Percentiles rank a stretch among this genome's conserved stretches.
Evolutionary conservation across 768 basidiomycete species (phyloP).

Genomic region (Mycena galopus): DNA sequence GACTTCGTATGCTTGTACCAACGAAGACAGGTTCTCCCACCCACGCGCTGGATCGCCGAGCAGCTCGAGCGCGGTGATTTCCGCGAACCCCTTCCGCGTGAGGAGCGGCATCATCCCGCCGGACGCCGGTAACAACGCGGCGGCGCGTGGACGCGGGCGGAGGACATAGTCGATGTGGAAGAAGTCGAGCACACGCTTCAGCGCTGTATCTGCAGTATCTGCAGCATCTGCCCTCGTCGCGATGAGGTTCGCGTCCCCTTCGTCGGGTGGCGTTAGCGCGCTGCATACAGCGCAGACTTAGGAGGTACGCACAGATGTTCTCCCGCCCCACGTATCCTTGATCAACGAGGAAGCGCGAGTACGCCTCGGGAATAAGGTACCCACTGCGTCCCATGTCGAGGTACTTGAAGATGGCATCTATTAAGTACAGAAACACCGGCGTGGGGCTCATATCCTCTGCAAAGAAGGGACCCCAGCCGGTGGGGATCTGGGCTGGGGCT

Average conservation of each 20-base stretch:
- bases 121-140: slow-evolving; percentile 30
- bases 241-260: slow-evolving; percentile 21
- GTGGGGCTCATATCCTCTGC: too few species aligned
- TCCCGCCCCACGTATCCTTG: slow-evolving; percentile 22
- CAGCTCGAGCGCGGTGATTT: slow-evolving; percentile 24
- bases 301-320: slow-evolving; percentile 23
- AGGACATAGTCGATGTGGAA: slow-evolving; percentile 38
- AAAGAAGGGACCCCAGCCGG: too few species aligned
- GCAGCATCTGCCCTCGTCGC: slow-evolving; percentile 14
- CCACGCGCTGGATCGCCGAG: slow-evolving; percentile 16
- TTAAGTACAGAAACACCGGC: too few species aligned
- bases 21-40: slow-evolving; percentile 20
- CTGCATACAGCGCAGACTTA: too few species aligned
- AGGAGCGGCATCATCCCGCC: slow-evolving; percentile 42
- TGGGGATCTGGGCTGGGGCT: too few species aligned
- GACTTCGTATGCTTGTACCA: not conserved
- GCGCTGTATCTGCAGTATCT: slow-evolving; percentile 25
- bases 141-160: slow-evolving; percentile 3
- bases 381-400: slow-evolving; percentile 30
- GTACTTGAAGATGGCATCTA: slow-evolving; percentile 22
- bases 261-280: too few species aligned
- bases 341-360: slow-evolving; percentile 31
- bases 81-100: slow-evolving; percentile 26
- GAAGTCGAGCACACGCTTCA: slow-evolving; percentile 32
- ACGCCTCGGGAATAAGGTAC: slow-evolving; percentile 32